Percentiles rank a stretch among this genome's conserved stretches.
These are phyloP conservation scores for Amanita subjunquillea DNA, from an alignment of 768 basidiomycete genomes.

Conservation along the genomic window DNA sequence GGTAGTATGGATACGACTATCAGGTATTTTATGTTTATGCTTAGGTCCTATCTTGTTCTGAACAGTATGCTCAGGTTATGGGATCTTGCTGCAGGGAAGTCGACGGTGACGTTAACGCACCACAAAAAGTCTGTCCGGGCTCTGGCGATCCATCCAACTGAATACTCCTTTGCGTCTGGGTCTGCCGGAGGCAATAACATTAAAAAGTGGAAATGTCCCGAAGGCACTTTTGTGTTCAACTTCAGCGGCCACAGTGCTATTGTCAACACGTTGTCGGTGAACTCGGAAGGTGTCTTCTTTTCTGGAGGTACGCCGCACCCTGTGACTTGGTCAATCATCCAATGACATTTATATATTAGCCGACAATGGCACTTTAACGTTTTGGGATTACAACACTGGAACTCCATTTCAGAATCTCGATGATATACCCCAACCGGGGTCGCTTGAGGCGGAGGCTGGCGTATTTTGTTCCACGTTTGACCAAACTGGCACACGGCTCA, in stretches of 20 bases:
- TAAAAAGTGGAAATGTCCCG: slow-evolving; percentile 99
- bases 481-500: slow-evolving; percentile 85
- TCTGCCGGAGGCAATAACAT: slow-evolving; percentile 99
- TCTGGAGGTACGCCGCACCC: slow-evolving; percentile 64
- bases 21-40: slow-evolving; percentile 33
- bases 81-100: slow-evolving; percentile 97
- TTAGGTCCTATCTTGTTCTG: not conserved
- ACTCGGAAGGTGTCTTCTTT: slow-evolving; percentile 93
- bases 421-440: slow-evolving; percentile 95
- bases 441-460: slow-evolving; percentile 93
- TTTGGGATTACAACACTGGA: slow-evolving; percentile 95
- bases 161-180: slow-evolving; percentile 92
- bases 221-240: slow-evolving; percentile 93
- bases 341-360: slow-evolving; percentile 1
- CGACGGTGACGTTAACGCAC: slow-evolving; percentile 94
- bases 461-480: slow-evolving; percentile 98
- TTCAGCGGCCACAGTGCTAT: slow-evolving; percentile 95
- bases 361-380: slow-evolving; percentile 83
- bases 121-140: slow-evolving; percentile 98
- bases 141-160: slow-evolving; percentile 90
- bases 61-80: slow-evolving; percentile 50
- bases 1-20: slow-evolving; percentile 98
- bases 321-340: not conserved
- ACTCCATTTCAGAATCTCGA: slow-evolving; percentile 91
- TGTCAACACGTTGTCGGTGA: slow-evolving; percentile 92